Conservation (phyloP, 352 stramenopile genomes). For the Phytophthora lateralis region DNA sequence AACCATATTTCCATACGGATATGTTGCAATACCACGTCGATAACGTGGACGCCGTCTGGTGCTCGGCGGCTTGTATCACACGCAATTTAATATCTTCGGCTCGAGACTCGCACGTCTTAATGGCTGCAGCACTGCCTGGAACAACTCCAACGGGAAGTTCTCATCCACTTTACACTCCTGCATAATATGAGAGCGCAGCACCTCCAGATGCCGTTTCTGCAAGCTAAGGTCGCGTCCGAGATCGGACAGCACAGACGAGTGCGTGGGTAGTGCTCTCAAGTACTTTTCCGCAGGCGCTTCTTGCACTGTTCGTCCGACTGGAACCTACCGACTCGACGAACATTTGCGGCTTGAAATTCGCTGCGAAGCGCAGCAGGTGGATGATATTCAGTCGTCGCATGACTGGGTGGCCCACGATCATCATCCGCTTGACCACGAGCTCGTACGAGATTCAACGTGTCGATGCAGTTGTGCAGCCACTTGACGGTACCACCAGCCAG, state of each 20-base stretch:
- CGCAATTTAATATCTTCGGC: constrained; percentile 82
- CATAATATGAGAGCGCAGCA: constrained; percentile 67
- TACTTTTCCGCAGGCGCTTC: constrained; percentile 69
- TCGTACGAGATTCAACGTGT: constrained; percentile 81
- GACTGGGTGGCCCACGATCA: constrained; percentile 64
- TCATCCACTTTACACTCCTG: constrained; percentile 73
- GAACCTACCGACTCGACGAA: constrained; percentile 70
- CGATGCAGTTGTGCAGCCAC: constrained; percentile 73
- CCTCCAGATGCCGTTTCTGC: constrained; percentile 72
- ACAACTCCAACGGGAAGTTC: constrained; percentile 66
- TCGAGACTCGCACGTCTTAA: constrained; percentile 56
- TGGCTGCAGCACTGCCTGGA: constrained; percentile 73
- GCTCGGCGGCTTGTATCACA: constrained; percentile 60
- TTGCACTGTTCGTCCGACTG: constrained; percentile 85
- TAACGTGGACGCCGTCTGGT: constrained; percentile 7
- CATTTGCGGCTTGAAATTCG: constrained; percentile 64
- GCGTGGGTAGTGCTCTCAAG: constrained; percentile 57
- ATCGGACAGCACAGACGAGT: constrained; percentile 73
- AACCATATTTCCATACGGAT: background rate
- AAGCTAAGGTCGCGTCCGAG: constrained; percentile 69
- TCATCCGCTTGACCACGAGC: constrained; percentile 82
- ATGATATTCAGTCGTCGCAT: constrained; percentile 84
- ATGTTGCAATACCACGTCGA: constrained; percentile 32
- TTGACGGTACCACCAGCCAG: constrained; percentile 58
- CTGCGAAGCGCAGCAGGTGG: constrained; percentile 74